Base-by-base conservation (phyloP, 148 eudicot species). In the Pharnaceum exiguum region DNA sequence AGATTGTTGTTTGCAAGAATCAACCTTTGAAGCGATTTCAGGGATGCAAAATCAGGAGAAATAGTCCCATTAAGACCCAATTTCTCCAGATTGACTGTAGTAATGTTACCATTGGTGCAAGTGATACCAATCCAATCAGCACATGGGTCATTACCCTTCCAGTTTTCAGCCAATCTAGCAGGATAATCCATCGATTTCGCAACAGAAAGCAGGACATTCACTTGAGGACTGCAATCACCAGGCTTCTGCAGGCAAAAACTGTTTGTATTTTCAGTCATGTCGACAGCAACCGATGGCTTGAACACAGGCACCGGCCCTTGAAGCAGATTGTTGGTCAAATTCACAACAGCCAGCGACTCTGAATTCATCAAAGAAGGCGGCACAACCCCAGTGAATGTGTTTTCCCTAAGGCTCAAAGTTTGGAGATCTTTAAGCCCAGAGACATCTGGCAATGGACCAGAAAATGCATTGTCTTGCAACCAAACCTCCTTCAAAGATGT, bases 71-170 rank as follows among this genome's bases (percentile, higher is more conserved):
- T 68, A 10, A 91, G 81, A 36, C 75, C 82, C 94, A 87, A 76
- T 35, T 85, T 87, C 72, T 82, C 81, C 54, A 87, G 79, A 71
- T 87, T 91, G 15, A 91, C 66, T 33, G 87, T 73, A 12, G 84
- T 85, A 51, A 91, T 72, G 55, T 82, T 85, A 17, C 84, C 94
- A 60, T 59, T 57, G 55, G 67, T 85, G 65, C 97, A 91, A 75
- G 86, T 79, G 32, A 91, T 74, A 55, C 97, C 97, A 57, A 85
- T 62, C 97, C 97, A 91, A 70, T 48, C 75, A 13, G 64, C 55
- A 75, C 97, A 91, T 1, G 96, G 81, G 67, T 85, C 82, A 59
- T 91, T 85, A 23, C 86, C 96, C 60, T 85, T 87, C 97, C 97
- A 91, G 46, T 72, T 82, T 57, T 81, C 81, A 5, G 97, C 89